Evolutionary conservation across 2,329 filamentous ascomycete species (phyloP), one percentile per base, ranked within the genome.

Genomic region (Thyridium curvatum): DNA sequence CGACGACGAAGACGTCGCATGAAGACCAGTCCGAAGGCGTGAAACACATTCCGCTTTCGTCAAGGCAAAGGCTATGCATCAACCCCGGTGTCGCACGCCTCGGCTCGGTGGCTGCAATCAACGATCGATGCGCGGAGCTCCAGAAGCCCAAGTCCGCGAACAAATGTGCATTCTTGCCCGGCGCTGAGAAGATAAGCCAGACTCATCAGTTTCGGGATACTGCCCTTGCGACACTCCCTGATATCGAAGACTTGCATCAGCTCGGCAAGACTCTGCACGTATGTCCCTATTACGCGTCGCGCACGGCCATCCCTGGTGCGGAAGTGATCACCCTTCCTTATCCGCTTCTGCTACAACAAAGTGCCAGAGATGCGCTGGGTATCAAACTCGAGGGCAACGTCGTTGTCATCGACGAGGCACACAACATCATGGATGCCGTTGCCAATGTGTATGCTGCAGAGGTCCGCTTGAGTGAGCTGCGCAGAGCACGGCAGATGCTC

Each of bases 371-470:
- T 44, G 89, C 93, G 0, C 71, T 98, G 0, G 84, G 85, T 0
- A 80, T 98, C 32, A 91, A 84, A 17, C 63, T 98, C 8, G 89
- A 94, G 51, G 80, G 82, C 5, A 93, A 94, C 53, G 72, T 98
- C 1, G 81, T 98, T n/a, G 85, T 98, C 18, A 86, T 98, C 35
- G 93, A 98, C 50, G 93, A 98, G 66, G 93, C 93, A 0, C 93
- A 98, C 58, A 98, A 98, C 54, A 77, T 98, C 38, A 95, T 96
- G 84, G 90, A 96, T 58, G 89, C 91, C 0, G 87, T 98, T 34
- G 78, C 87, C 13, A 84, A 82, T 34, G 93, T 95, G 28, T 82
- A 96, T 56, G 90, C 90, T 0, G 79, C 87, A 0, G 79, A 85
- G 29, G 73, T 97, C 15, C 78, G 77, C 3, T 66, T 94, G 4